Conservation (phyloP, 176 grass and related monocot genomes). For the barley (Hordeum vulgare) region DNA sequence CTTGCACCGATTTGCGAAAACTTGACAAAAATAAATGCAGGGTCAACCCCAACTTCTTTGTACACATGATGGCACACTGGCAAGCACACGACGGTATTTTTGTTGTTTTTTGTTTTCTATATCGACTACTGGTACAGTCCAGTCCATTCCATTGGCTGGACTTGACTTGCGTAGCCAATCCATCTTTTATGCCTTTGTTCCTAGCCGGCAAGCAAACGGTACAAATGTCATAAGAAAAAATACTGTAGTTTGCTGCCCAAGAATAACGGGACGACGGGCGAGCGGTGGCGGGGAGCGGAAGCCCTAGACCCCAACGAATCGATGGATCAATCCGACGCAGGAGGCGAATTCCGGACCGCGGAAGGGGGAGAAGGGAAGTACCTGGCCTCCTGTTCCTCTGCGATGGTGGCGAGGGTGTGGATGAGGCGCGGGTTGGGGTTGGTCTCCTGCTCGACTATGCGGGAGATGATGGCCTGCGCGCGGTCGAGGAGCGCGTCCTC, state of each 20-base stretch:
- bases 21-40: background rate
- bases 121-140: too few relatives aligned
- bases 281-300: background rate
- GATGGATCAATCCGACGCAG: background rate
- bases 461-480: conserved; percentile 47
- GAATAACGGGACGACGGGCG: too few relatives aligned
- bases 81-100: too few relatives aligned
- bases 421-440: conserved; percentile 78
- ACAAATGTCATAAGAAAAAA: background rate
- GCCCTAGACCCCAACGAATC: background rate
- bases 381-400: conserved; percentile 78
- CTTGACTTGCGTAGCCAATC: background rate
- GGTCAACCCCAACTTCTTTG: background rate
- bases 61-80: background rate
- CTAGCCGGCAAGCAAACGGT: background rate
- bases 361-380: background rate
- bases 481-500: conserved; percentile 48
- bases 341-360: background rate
- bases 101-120: too few relatives aligned
- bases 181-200: background rate
- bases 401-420: conserved; percentile 80
- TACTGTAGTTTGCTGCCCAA: too few relatives aligned
- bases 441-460: conserved; percentile 48
- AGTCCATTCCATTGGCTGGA: too few relatives aligned
- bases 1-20: background rate